These are phyloP conservation scores for Oldenlandia corymbosa DNA, from an alignment of 257 asterid genomes.

Conservation along the genomic window DNA sequence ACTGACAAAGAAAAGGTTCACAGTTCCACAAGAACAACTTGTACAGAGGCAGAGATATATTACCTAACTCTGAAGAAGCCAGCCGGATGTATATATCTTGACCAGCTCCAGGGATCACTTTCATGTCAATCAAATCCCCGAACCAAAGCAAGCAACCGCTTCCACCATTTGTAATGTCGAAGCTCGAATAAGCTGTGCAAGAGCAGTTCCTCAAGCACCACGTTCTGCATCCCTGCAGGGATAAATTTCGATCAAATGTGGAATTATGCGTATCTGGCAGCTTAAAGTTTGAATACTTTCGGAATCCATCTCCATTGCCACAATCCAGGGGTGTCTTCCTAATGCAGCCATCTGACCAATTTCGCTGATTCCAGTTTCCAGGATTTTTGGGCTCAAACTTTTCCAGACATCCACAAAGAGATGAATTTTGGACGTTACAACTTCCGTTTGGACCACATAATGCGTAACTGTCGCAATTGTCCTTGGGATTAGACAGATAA, in stretches of 20 bases:
- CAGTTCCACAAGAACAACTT: too few relatives aligned
- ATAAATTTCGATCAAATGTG: neutral
- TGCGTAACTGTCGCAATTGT: conserved; percentile 31
- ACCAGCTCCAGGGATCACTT: conserved; percentile 18
- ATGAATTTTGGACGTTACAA: conserved; percentile 23
- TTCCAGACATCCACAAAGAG: conserved; percentile 34
- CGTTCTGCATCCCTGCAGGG: conserved; percentile 11
- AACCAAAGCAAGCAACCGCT: conserved; percentile 33
- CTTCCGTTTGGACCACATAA: conserved; percentile 33
- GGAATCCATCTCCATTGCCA: conserved; percentile 19
- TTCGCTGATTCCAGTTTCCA: conserved; percentile 21
- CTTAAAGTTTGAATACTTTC: conserved; percentile 13
- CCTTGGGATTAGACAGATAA: conserved; percentile 15
- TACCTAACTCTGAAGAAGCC: conserved; percentile 30
- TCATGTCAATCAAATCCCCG: conserved; percentile 25
- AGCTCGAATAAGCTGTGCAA: conserved; percentile 19
- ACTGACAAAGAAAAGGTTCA: too few relatives aligned
- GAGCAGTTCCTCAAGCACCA: conserved; percentile 20
- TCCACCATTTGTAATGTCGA: conserved; percentile 9
- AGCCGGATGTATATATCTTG: conserved; percentile 29
- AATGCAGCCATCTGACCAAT: conserved; percentile 24
- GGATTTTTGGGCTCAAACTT: conserved; percentile 24
- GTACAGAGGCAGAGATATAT: too few relatives aligned
- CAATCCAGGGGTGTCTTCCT: conserved; percentile 4
- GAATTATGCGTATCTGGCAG: conserved; percentile 18